Percentiles rank a stretch among this genome's conserved stretches.
These are phyloP conservation scores for Diaporthe amygdali DNA, from an alignment of 2,329 filamentous ascomycete genomes.

Conservation along the genomic window DNA sequence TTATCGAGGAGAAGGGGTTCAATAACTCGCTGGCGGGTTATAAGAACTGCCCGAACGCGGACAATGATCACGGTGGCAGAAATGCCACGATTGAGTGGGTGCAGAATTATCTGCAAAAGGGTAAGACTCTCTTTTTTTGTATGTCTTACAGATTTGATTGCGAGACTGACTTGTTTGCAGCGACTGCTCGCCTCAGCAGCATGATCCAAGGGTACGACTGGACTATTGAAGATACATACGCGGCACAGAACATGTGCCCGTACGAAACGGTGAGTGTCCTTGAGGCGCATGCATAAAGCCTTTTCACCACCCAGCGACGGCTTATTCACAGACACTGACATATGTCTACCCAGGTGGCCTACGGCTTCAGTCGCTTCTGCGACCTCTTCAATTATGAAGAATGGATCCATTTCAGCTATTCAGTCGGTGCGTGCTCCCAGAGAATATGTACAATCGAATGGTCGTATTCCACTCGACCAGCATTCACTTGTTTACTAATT, in stretches of 20 bases:
- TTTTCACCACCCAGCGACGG: not conserved
- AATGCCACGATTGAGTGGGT: constrained; percentile 66
- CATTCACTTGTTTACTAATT: not conserved
- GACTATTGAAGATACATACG: constrained; percentile 67
- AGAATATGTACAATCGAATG: not conserved
- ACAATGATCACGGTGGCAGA: constrained; percentile 54
- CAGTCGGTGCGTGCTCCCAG: constrained; percentile 47
- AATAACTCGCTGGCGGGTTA: constrained; percentile 77
- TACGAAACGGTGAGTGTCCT: constrained; percentile 66
- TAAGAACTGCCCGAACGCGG: constrained; percentile 68
- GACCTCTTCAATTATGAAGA: constrained; percentile 76
- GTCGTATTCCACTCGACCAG: not conserved
- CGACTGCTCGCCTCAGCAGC: constrained; percentile 62
- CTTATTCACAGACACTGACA: constrained; percentile 15
- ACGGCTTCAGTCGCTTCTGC: constrained; percentile 78
- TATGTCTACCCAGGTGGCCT: constrained; percentile 54
- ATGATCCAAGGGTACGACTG: constrained; percentile 66
- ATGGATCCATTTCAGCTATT: constrained; percentile 76
- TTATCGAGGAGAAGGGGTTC: constrained; percentile 67
- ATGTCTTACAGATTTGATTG: not conserved
- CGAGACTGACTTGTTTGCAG: constrained; percentile 36
- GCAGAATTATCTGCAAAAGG: constrained; percentile 67
- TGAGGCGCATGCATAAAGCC: not conserved
- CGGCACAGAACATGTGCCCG: constrained; percentile 74
- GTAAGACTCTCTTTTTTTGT: constrained; percentile 35